Percentiles rank a stretch among this genome's conserved stretches.
These are phyloP conservation scores for Aspergillus carbonarius DNA, from an alignment of 2,329 filamentous ascomycete species.

Conservation along the genomic window DNA sequence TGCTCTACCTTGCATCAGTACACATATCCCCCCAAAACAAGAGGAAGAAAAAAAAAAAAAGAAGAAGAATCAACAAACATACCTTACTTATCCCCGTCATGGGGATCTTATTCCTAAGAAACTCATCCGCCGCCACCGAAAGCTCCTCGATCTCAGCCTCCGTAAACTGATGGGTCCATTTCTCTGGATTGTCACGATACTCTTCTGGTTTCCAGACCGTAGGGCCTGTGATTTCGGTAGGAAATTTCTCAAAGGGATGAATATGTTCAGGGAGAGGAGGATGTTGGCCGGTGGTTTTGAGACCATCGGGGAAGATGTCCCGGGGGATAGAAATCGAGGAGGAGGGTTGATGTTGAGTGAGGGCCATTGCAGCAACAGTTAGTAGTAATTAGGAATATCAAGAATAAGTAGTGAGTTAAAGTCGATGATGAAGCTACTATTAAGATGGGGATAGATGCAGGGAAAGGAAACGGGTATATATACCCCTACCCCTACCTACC, in stretches of 20 bases:
- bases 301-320: conserved; percentile 62
- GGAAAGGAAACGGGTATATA: not conserved
- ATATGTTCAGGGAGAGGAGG: conserved; percentile 65
- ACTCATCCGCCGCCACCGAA: conserved; percentile 64
- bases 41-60: not conserved
- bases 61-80: not conserved
- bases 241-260: conserved; percentile 68
- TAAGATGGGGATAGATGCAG: not conserved
- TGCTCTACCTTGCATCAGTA: conserved; percentile 38
- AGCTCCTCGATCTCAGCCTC: conserved; percentile 67
- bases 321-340: conserved; percentile 32
- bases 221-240: conserved; percentile 66
- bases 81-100: conserved; percentile 70
- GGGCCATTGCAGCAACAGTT: conserved; percentile 18
- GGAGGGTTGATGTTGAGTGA: conserved; percentile 41
- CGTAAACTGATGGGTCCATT: conserved; percentile 72
- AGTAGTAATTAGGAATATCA: not conserved
- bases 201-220: conserved; percentile 72
- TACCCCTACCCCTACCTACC: not conserved
- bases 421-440: too few species aligned
- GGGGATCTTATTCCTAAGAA: conserved; percentile 63
- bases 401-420: not conserved
- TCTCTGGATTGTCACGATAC: conserved; percentile 61
- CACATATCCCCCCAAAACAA: not conserved
- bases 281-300: conserved; percentile 71